Conservation (phyloP, 2,329 filamentous ascomycete species). For the Fusarium incarnatum region DNA sequence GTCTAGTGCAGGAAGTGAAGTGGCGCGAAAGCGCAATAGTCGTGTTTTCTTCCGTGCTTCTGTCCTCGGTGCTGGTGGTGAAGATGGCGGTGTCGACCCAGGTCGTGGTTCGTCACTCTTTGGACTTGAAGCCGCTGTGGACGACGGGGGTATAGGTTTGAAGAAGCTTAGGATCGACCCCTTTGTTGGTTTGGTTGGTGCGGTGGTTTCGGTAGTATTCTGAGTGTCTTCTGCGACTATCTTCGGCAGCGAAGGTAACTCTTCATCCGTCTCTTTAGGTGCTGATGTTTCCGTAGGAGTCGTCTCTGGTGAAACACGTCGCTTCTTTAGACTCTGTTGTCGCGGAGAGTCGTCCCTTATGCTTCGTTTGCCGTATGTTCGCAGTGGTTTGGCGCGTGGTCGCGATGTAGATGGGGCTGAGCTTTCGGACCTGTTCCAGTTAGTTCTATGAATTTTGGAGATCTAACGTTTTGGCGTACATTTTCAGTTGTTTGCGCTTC, state of each 20-base stretch:
- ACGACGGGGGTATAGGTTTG: conserved; percentile 47
- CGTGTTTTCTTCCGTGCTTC: conserved; percentile 43
- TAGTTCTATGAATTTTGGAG: background rate
- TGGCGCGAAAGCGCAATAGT: conserved; percentile 47
- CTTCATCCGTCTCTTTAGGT: background rate
- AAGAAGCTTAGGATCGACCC: conserved; percentile 58
- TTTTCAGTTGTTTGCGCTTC: background rate
- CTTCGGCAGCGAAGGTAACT: background rate
- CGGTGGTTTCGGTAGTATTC: background rate
- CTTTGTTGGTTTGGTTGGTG: conserved; percentile 36
- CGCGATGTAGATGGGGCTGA: conserved; percentile 42
- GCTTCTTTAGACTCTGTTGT: conserved; percentile 43
- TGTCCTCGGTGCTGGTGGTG: conserved; percentile 16
- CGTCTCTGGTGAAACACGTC: conserved; percentile 13
- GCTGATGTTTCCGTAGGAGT: background rate
- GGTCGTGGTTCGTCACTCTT: conserved; percentile 33
- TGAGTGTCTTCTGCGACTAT: background rate
- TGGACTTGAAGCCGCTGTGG: conserved; percentile 15
- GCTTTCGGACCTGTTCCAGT: conserved; percentile 48
- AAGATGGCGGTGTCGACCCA: conserved; percentile 41
- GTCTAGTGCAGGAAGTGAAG: conserved; percentile 26
- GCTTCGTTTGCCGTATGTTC: conserved; percentile 56
- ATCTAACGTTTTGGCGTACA: conserved; percentile 5
- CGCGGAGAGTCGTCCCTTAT: conserved; percentile 43
- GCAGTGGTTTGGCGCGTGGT: conserved; percentile 51